A percentile compares a stretch with the other conserved stretches of the same genome.
Evolutionary conservation across 2,329 filamentous ascomycete genomes (phyloP).

Genomic region (Ascochyta pisi): DNA sequence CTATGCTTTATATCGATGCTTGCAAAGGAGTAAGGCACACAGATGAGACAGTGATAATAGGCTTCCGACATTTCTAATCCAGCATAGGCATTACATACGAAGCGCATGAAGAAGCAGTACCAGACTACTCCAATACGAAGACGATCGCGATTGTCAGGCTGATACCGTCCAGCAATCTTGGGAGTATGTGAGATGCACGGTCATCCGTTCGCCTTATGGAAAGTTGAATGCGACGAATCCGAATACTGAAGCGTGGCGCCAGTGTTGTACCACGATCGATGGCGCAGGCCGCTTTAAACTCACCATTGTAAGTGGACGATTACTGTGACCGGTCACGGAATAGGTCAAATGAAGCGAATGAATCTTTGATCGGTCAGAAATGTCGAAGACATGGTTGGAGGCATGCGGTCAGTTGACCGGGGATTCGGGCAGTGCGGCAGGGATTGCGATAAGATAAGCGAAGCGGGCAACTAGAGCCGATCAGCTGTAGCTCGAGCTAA

Average conservation of each 20-base stretch:
- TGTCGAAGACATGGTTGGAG: background rate
- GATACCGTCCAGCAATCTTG: background rate
- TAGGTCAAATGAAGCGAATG: background rate
- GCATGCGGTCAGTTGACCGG: conserved; percentile 11
- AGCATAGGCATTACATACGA: background rate
- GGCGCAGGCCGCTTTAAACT: too few relatives aligned
- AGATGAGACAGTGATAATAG: background rate
- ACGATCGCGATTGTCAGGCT: conserved; percentile 2
- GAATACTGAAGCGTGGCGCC: conserved; percentile 11
- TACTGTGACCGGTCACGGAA: background rate
- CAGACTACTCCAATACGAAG: background rate
- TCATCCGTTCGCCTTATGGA: background rate
- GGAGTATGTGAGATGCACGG: background rate
- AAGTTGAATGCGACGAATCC: conserved; percentile 39
- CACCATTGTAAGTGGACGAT: background rate
- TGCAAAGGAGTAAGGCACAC: background rate
- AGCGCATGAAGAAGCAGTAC: conserved; percentile 7
- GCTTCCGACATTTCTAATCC: background rate
- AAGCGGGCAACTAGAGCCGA: conserved; percentile 20
- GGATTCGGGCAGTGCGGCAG: conserved; percentile 18
- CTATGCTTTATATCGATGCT: background rate
- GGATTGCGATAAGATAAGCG: conserved; percentile 11
- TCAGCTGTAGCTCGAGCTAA: conserved; percentile 15
- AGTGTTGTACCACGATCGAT: background rate
- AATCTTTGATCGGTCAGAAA: background rate